Conservation (phyloP, 768 basidiomycete genomes). For the Naganishia friedmannii region DNA sequence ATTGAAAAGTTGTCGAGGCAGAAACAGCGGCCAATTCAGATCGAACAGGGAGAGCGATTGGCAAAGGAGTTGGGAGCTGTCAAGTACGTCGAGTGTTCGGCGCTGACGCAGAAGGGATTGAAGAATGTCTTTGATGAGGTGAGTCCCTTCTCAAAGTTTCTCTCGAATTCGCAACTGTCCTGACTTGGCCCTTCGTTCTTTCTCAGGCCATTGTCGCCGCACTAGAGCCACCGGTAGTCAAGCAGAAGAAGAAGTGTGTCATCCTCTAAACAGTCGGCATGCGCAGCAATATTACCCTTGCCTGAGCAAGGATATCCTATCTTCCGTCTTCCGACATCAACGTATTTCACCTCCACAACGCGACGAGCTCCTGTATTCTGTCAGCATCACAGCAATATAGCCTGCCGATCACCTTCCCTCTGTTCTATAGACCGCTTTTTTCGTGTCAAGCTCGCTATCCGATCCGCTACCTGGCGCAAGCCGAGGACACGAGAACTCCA, state of each 20-base stretch:
- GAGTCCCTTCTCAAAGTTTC: slow-evolving; percentile 44
- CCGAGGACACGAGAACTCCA: not conserved
- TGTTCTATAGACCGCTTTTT: not conserved
- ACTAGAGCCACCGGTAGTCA: slow-evolving; percentile 91
- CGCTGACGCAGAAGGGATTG: slow-evolving; percentile 96
- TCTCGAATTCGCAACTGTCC: not conserved
- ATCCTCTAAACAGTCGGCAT: slow-evolving; percentile 63
- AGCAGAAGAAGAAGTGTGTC: slow-evolving; percentile 75
- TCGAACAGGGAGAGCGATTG: slow-evolving; percentile 86
- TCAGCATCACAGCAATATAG: not conserved
- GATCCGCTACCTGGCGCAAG: not conserved
- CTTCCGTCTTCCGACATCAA: not conserved
- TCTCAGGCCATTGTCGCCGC: slow-evolving; percentile 93
- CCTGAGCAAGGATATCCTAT: not conserved
- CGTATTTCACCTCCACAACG: not conserved
- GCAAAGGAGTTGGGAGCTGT: slow-evolving; percentile 97
- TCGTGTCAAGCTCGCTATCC: not conserved
- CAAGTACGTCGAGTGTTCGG: slow-evolving; percentile 99
- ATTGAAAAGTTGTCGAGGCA: slow-evolving; percentile 92
- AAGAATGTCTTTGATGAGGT: slow-evolving; percentile 99
- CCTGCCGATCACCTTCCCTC: not conserved
- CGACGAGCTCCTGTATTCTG: not conserved
- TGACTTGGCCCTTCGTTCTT: slow-evolving; percentile 8
- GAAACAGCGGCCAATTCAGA: slow-evolving; percentile 87
- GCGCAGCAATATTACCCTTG: not conserved